These are phyloP conservation scores for Penicillium concentricum DNA, from an alignment of 2,329 filamentous ascomycete species.

Conservation along the genomic window DNA sequence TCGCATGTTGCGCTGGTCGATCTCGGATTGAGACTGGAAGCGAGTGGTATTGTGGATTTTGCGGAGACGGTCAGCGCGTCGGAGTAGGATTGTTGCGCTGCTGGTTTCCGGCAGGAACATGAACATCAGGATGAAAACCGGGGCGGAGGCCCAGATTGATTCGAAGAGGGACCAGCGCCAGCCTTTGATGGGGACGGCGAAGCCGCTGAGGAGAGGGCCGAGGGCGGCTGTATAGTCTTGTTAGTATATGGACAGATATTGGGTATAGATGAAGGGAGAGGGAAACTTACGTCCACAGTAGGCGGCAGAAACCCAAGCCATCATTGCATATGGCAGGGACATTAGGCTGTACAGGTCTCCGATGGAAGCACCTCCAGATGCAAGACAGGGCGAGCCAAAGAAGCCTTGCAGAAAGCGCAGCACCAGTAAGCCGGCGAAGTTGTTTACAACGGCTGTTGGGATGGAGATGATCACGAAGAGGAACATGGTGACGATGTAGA, in stretches of 20 bases:
- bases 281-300: conserved; percentile 41
- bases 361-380: conserved; percentile 53
- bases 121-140: conserved; percentile 61
- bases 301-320: conserved; percentile 55
- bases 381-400: conserved; percentile 65
- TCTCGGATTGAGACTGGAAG: conserved; percentile 63
- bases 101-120: conserved; percentile 65
- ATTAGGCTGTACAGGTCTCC: conserved; percentile 53
- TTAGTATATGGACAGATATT: conserved; percentile 1
- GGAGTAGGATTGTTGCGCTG: conserved; percentile 60
- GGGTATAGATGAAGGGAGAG: too few relatives aligned
- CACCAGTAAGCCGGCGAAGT: conserved; percentile 63
- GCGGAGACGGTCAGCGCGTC: conserved; percentile 60
- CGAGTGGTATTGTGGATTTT: conserved; percentile 56
- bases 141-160: conserved; percentile 61
- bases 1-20: conserved; percentile 50
- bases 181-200: conserved; percentile 50
- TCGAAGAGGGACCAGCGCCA: conserved; percentile 63
- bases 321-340: conserved; percentile 59
- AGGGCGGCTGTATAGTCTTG: conserved; percentile 46
- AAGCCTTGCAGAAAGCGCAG: conserved; percentile 65
- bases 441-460: conserved; percentile 61
- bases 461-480: conserved; percentile 67
- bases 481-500: conserved; percentile 67
- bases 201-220: conserved; percentile 63